Base-by-base conservation (phyloP, 1,284 basidiomycete genomes). In the Cryptococcus depauperatus region DNA sequence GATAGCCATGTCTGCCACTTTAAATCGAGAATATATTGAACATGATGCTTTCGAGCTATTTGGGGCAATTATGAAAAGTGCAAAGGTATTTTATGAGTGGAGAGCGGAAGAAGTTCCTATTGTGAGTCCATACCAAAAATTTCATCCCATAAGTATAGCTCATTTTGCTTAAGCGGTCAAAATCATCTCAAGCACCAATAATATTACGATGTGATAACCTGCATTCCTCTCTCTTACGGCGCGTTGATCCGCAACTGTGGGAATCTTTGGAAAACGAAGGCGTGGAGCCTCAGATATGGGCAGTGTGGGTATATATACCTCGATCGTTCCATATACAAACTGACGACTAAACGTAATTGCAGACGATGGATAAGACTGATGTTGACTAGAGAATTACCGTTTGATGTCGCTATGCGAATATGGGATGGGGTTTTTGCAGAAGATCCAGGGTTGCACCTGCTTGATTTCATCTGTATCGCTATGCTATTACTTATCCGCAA, bases 341-440 rank as follows among this genome's bases (percentile, higher is more conserved):
- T 13, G 50, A 52, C 34, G 47, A 16, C 5, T 28, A 25, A n/a
- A 19, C 21, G 8, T 19, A 11, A 9, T 47, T 14, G 37, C 57
- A 90, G 87, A 54, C 88, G 91, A 23, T 95, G 90, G 89, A 72
- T 95, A 8, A 77, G 92, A 21, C 73, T 95, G 11, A 72, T 95
- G 5, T 93, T 93, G 67, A 91, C 89, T 1, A 77, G 91, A 35
- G 91, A 96, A 68, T 84, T 95, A 19, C 64, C 69, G n/a, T 68
- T 73, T 29, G 62, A 74, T 7, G 81, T 86, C 54, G 79, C 85
- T 0, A 80, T 88, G 77, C 73, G 79, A 19, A 62, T 96, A 10
- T 95, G 91, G 91, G 91, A 96, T 66, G 87, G 83, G 0, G 66
- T 95, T 6, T 92, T 96, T 63, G 85, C 89, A 0, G 82, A 81